Base-by-base conservation (phyloP, 495 filamentous ascomycete species). In the Choiromyces venosus region DNA sequence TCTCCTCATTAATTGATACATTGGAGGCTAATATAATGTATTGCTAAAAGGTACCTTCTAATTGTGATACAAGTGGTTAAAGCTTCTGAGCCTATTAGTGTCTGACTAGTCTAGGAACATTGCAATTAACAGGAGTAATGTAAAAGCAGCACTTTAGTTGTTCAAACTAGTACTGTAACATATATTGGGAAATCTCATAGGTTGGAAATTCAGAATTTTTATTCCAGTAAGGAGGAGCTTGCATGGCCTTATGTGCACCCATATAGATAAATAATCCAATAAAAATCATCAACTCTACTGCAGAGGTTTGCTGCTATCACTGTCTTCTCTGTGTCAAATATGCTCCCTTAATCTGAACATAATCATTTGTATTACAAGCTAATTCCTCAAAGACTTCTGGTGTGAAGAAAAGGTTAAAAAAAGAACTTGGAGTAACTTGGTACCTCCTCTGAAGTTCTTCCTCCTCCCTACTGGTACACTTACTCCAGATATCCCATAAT, bases 261-360 rank as follows among this genome's bases (percentile, higher is more conserved):
- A 69, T 66, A 29, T 69, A 64, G 29, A 69, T 69, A 19, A 73
- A 35, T 12, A 73, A 6, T 2, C 72, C 52, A 36, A 69, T 33
- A 46, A 66, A 73, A 12, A 73, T 37, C 46, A 37, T 73, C 16
- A 65, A 39, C 33, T 71, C 52, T n/a, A 16, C n/a, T 33, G 4
- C 37, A 9, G 33, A 69, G 1, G 29, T 66, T 0, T 14, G 12
- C 4, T 25, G 7, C 66, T n/a, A n/a, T n/a, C 66, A 40, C 37
- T 38, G 21, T 44, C 66, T 25, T 6, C 21, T n/a, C n/a, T n/a
- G n/a, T n/a, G n/a, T n/a, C 35, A 9, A 7, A 5, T 0, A 0
- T 36, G 16, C 37, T 37, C 46, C 7, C n/a, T 65, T 71, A 10
- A 29, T 35, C n/a, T 4, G 44, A 2, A 39, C 35, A 9, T 71